Evolutionary conservation across 495 filamentous ascomycete species (phyloP).

Genomic region (Aspergillus ostianus): DNA sequence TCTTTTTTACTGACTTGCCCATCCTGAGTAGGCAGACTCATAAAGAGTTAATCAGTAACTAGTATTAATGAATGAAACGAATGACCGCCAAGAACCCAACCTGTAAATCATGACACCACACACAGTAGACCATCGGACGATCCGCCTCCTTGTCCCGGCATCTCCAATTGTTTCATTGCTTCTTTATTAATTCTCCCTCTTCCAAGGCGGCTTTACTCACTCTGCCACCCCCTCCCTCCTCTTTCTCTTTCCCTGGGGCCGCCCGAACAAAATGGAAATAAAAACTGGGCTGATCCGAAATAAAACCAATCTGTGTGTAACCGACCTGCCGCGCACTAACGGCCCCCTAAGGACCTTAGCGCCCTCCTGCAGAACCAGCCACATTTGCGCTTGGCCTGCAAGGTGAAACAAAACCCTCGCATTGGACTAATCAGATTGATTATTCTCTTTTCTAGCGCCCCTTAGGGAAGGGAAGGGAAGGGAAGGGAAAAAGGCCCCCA

Average conservation of each 20-base stretch:
- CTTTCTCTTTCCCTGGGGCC: too few species aligned
- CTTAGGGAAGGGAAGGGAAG: not conserved
- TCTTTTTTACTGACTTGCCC: too few species aligned
- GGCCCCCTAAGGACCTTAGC: slow-evolving; percentile 6
- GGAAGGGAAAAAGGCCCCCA: not conserved
- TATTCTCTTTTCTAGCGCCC: not conserved
- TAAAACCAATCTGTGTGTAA: slow-evolving; percentile 12
- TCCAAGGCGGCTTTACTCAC: not conserved
- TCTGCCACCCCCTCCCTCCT: not conserved
- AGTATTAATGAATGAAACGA: too few species aligned
- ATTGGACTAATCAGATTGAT: slow-evolving; percentile 11
- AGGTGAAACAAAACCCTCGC: slow-evolving; percentile 17
- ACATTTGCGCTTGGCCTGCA: slow-evolving; percentile 15
- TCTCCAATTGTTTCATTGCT: too few species aligned
- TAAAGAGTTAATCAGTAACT: too few species aligned
- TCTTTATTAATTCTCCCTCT: too few species aligned
- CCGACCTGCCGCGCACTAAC: slow-evolving; percentile 4
- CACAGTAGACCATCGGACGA: too few species aligned
- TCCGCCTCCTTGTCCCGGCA: too few species aligned
- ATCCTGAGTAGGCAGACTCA: too few species aligned
- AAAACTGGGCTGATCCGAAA: not conserved
- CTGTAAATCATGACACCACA: too few species aligned
- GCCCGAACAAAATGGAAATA: too few species aligned
- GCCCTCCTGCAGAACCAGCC: slow-evolving; percentile 11
- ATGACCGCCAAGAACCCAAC: too few species aligned